Evolutionary conservation across 495 filamentous ascomycete genomes (phyloP).

Genomic region (Penicillium psychrofluorescens): DNA sequence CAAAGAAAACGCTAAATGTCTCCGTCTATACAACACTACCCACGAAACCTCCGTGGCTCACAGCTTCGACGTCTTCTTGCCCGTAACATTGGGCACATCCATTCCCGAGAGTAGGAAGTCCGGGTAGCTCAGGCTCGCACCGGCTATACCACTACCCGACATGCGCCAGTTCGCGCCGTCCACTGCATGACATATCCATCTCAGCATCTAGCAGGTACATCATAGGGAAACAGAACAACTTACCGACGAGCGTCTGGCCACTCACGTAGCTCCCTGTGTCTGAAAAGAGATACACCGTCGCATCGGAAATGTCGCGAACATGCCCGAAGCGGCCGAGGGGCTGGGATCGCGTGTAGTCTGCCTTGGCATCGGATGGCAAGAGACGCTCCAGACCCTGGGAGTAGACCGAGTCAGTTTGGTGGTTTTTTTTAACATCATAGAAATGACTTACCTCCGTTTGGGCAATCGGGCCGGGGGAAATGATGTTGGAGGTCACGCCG

Average conservation of each 20-base stretch:
- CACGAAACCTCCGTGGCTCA: conserved; percentile 19
- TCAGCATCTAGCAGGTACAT: background rate
- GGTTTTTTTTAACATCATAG: background rate
- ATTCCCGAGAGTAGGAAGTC: conserved; percentile 55
- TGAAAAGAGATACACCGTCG: conserved; percentile 79
- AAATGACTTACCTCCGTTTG: conserved; percentile 46
- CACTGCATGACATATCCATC: conserved; percentile 14
- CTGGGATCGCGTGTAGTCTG: conserved; percentile 30
- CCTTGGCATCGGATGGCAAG: conserved; percentile 26
- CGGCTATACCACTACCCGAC: conserved; percentile 37
- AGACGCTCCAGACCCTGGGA: conserved; percentile 36
- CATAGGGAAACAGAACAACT: conserved; percentile 3
- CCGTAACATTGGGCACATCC: conserved; percentile 49
- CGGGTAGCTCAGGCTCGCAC: conserved; percentile 43
- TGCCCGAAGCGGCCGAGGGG: conserved; percentile 72
- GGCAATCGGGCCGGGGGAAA: conserved; percentile 72
- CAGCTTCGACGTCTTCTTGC: conserved; percentile 57
- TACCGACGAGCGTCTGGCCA: conserved; percentile 64
- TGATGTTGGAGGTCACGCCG: conserved; percentile 83
- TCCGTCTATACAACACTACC: background rate
- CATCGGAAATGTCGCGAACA: conserved; percentile 84
- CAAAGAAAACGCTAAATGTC: background rate
- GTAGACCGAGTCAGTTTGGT: background rate
- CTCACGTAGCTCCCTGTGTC: conserved; percentile 80
- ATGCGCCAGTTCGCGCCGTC: conserved; percentile 42